phyloP scores from a whole-genome alignment of 1,284 basidiomycete species.

The Ustilago tritici region DNA sequence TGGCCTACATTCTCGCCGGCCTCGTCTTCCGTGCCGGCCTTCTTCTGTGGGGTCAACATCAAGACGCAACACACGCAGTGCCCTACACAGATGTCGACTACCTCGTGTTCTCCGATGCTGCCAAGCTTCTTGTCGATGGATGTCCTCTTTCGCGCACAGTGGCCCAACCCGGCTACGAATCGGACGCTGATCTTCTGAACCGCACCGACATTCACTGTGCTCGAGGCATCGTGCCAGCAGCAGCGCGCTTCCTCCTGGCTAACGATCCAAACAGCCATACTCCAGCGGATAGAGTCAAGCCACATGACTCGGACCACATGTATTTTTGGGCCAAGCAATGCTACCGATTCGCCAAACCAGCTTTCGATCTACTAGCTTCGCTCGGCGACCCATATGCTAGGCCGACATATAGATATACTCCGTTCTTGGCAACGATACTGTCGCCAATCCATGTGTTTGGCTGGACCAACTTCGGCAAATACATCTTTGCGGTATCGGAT shows the following conservation, averaged over 20 bases:
- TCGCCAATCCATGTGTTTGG: constrained; percentile 79
- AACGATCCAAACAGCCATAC: constrained; percentile 55
- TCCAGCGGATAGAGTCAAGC: constrained; percentile 30
- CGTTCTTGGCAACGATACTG: constrained; percentile 85
- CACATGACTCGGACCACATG: constrained; percentile 44
- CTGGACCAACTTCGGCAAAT: constrained; percentile 76
- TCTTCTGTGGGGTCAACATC: constrained; percentile 87
- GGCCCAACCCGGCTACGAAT: constrained; percentile 34
- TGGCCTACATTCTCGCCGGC: constrained; percentile 71
- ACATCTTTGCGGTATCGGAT: constrained; percentile 87
- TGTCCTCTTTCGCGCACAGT: constrained; percentile 59
- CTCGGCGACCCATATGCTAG: constrained; percentile 85
- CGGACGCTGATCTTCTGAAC: constrained; percentile 51
- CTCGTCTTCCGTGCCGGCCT: constrained; percentile 77
- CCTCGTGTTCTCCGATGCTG: constrained; percentile 91
- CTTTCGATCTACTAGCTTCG: constrained; percentile 55
- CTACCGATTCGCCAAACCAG: constrained; percentile 49
- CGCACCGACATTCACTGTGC: constrained; percentile 56
- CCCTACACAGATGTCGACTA: constrained; percentile 99
- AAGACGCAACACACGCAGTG: constrained; percentile 82
- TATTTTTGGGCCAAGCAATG: constrained; percentile 33
- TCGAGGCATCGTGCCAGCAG: constrained; percentile 53
- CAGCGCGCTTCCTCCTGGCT: constrained; percentile 73
- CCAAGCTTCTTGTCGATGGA: constrained; percentile 67
- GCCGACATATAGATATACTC: constrained; percentile 96